Evolutionary conservation across 2,329 filamentous ascomycete genomes (phyloP).

Genomic region (Seiridium unicorne): DNA sequence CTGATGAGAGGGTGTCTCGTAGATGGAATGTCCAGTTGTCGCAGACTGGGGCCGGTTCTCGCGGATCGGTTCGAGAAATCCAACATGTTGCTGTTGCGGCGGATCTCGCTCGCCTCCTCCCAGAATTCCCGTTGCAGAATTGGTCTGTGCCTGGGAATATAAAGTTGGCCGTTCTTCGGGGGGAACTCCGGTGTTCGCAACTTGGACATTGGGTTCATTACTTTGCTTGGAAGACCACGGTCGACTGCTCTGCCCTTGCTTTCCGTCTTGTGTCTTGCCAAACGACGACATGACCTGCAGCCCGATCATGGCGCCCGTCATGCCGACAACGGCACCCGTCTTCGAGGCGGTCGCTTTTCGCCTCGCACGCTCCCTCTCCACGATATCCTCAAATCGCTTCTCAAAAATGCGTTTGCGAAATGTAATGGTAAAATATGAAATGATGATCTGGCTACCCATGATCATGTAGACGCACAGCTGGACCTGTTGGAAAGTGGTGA

Average conservation of each 20-base stretch:
- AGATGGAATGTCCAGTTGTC: slow-evolving; percentile 13
- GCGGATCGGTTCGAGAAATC: slow-evolving; percentile 21
- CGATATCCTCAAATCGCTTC: slow-evolving; percentile 53
- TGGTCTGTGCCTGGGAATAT: neutral
- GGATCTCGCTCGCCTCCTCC: neutral
- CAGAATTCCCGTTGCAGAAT: neutral
- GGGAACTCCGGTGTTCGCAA: neutral
- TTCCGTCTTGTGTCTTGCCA: slow-evolving; percentile 10
- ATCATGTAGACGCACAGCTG: slow-evolving; percentile 63
- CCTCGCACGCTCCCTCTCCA: slow-evolving; percentile 35
- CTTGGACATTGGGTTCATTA: slow-evolving; percentile 9
- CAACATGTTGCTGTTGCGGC: slow-evolving; percentile 17
- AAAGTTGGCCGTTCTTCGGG: neutral
- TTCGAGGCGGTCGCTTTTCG: slow-evolving; percentile 25
- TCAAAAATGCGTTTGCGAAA: slow-evolving; percentile 63
- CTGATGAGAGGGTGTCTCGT: slow-evolving; percentile 16
- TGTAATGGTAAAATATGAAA: slow-evolving; percentile 61
- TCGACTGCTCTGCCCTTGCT: neutral
- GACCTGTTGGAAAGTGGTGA: slow-evolving; percentile 67
- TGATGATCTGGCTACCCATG: slow-evolving; percentile 62
- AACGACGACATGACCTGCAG: slow-evolving; percentile 27
- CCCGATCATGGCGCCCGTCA: slow-evolving; percentile 26
- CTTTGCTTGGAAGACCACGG: slow-evolving; percentile 3
- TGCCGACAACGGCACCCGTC: slow-evolving; percentile 24
- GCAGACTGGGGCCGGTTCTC: slow-evolving; percentile 16